Conservation (phyloP, 139 green algal species). For the Picochlorum sp. region DNA sequence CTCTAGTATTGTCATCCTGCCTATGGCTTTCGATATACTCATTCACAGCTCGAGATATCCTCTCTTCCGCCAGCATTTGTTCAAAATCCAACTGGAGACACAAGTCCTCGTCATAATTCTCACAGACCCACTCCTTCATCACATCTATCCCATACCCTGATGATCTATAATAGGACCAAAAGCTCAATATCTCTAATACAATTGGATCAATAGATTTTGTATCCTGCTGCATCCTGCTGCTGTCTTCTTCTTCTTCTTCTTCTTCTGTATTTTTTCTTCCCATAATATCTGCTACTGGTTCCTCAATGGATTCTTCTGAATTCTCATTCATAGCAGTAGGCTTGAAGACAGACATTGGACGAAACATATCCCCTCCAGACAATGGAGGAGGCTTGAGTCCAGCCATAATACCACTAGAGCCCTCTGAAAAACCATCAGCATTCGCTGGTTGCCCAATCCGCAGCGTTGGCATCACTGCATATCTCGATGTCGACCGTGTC, state of each 20-base stretch:
- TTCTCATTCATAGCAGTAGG: no score
- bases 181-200: conserved; percentile 8
- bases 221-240: background rate
- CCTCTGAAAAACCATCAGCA: background rate
- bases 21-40: background rate
- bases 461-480: conserved; percentile 1
- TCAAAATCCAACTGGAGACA: conserved; percentile 2
- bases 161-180: conserved; percentile 7
- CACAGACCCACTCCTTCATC: conserved; percentile 10
- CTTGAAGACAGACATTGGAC: no score
- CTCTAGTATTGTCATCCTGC: background rate
- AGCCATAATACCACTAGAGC: background rate
- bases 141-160: background rate
- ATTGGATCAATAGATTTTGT: background rate
- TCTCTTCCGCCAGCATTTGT: background rate
- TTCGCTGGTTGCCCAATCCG: no score
- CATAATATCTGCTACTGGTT: no score
- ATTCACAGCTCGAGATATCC: background rate
- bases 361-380: no score
- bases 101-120: conserved; percentile 8
- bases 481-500: background rate
- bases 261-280: no score
- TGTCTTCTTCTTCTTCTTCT: background rate
- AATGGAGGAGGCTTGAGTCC: conserved; percentile 7
- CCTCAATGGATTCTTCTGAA: no score